These are phyloP conservation scores for Eucalyptus caleyi DNA, from an alignment of 345 rosid genomes.

Conservation along the genomic window DNA sequence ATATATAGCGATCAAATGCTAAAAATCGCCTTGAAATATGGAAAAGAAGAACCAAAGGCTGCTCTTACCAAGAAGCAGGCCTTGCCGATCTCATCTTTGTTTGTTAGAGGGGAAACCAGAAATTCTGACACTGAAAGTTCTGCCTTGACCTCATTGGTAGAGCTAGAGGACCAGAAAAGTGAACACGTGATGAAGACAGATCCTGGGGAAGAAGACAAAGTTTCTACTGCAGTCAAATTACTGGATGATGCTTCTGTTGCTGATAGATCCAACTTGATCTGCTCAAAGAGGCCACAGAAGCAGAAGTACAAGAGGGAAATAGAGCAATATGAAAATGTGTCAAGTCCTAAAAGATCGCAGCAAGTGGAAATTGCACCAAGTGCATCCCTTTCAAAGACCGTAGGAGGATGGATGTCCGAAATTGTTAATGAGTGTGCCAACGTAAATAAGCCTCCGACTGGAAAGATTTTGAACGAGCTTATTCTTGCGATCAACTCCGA, in stretches of 20 bases:
- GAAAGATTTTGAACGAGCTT: conserved; percentile 12
- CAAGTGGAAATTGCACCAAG: neutral
- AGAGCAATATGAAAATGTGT: neutral
- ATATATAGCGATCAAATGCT: conserved; percentile 7
- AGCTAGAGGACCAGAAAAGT: conserved; percentile 16
- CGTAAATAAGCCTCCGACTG: conserved; percentile 1
- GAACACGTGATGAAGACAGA: conserved; percentile 1
- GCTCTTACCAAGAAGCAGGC: neutral
- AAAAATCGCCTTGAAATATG: neutral
- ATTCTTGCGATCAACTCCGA: neutral
- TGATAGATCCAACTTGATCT: conserved; percentile 4
- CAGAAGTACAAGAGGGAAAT: conserved; percentile 9
- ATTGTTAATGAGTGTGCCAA: neutral
- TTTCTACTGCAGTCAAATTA: neutral
- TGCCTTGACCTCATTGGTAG: conserved; percentile 9
- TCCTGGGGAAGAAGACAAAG: conserved; percentile 4
- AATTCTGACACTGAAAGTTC: neutral
- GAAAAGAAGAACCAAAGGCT: conserved; percentile 1
- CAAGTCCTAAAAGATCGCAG: neutral
- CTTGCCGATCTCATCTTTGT: neutral
- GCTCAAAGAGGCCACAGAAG: conserved; percentile 5
- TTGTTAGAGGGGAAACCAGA: neutral
- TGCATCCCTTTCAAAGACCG: conserved; percentile 9
- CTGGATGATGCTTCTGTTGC: conserved; percentile 12
- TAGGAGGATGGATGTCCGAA: conserved; percentile 2